phyloP scores from a whole-genome alignment of 2,329 filamentous ascomycete genomes.

The Trichoderma citrinoviride region DNA sequence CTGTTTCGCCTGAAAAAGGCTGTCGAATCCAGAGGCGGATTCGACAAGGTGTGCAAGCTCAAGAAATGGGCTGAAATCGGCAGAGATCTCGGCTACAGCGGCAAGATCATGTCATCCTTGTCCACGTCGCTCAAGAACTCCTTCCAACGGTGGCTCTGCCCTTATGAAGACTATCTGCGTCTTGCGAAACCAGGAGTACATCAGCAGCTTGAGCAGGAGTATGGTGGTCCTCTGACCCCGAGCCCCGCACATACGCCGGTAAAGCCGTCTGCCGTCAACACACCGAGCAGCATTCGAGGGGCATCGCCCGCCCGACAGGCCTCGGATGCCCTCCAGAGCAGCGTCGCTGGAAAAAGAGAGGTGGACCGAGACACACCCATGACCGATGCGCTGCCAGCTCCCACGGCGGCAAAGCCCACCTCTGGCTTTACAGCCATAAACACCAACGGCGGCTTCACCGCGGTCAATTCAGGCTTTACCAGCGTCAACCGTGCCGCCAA shows the following conservation, averaged over 20 bases:
- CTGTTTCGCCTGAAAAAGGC: conserved; percentile 96
- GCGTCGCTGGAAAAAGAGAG: conserved; percentile 45
- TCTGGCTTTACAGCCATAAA: conserved; percentile 57
- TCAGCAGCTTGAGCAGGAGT: conserved; percentile 88
- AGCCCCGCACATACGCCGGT: conserved; percentile 66
- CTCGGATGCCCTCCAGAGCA: conserved; percentile 52
- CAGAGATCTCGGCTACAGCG: conserved; percentile 92
- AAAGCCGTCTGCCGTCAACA: conserved; percentile 61
- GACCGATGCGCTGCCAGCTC: conserved; percentile 42
- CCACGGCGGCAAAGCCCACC: conserved; percentile 31
- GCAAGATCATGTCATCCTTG: conserved; percentile 98
- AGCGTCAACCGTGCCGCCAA: conserved; percentile 58
- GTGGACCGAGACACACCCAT: conserved; percentile 49
- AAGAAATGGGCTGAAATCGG: conserved; percentile 99
- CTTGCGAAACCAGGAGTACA: conserved; percentile 94
- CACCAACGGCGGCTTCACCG: conserved; percentile 65
- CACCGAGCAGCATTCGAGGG: conserved; percentile 55
- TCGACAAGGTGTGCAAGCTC: conserved; percentile 92
- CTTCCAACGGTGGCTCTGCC: conserved; percentile 93
- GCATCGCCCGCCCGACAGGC: conserved; percentile 66
- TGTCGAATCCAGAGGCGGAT: conserved; percentile 89
- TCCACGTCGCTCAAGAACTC: conserved; percentile 98
- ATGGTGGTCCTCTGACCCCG: conserved; percentile 87
- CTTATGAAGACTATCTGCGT: conserved; percentile 91
- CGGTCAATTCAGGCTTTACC: conserved; percentile 69